phyloP scores from a whole-genome alignment of 345 rosid species.

The Rhodamnia rubescens region DNA sequence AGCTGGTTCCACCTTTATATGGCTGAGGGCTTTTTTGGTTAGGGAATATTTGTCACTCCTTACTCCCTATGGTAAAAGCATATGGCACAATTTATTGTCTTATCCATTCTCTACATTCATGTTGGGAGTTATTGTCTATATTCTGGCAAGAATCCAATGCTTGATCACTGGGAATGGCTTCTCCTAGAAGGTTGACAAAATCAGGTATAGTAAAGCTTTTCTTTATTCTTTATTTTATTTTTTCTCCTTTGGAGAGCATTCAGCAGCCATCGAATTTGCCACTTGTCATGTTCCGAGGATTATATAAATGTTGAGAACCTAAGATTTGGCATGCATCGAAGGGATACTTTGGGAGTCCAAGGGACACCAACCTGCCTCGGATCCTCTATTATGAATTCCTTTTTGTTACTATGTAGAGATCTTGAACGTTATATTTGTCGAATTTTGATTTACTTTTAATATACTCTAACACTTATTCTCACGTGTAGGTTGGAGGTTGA shows the following conservation, averaged over 20 bases:
- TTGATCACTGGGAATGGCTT: conserved; percentile 12
- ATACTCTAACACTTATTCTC: neutral
- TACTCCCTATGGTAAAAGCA: conserved; percentile 5
- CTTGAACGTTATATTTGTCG: neutral
- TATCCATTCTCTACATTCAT: conserved; percentile 14
- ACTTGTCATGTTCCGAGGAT: neutral
- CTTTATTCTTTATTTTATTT: neutral
- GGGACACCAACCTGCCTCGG: neutral
- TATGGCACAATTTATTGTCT: conserved; percentile 22
- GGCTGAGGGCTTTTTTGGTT: neutral
- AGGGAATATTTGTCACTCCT: conserved; percentile 14
- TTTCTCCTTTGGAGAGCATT: neutral
- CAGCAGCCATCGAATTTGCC: neutral
- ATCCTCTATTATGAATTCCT: neutral
- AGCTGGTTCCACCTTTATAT: conserved; percentile 2
- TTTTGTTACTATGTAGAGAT: neutral
- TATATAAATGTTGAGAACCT: neutral
- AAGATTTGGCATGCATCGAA: neutral
- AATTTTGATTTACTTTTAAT: neutral
- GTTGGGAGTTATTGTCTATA: neutral
- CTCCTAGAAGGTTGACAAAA: conserved; percentile 2
- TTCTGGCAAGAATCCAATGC: conserved; percentile 26
- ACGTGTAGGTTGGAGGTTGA: neutral
- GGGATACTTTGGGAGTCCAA: neutral
- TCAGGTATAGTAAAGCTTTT: neutral